Conservation (phyloP, 169 alveolate genomes). For the Plasmodium relictum region DNA sequence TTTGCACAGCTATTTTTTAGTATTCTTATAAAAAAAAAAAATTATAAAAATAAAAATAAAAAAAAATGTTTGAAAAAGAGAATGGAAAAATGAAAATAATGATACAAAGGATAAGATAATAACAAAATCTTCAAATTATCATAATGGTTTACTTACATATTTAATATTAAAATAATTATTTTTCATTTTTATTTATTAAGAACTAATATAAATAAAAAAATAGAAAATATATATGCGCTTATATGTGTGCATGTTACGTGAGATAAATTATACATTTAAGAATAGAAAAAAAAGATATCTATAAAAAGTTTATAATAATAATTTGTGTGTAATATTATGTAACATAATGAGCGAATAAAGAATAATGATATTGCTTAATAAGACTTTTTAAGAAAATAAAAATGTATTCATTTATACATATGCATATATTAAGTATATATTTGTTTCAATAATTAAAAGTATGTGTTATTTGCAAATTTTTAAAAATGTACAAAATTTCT, state of each 20-base stretch:
- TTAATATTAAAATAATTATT: neutral
- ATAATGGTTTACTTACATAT: neutral
- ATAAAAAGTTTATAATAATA: too few species aligned
- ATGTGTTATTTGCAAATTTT: too few species aligned
- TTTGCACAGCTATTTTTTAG: slow-evolving; percentile 5
- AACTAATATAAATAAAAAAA: neutral
- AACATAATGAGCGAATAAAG: neutral
- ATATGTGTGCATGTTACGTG: slow-evolving; percentile 7
- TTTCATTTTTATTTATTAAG: neutral
- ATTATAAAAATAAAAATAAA: neutral
- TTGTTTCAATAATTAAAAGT: too few species aligned
- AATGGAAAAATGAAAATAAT: neutral
- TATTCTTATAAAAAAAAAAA: neutral
- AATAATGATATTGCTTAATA: too few species aligned
- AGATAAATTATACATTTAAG: neutral
- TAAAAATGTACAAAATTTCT: too few species aligned
- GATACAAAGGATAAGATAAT: neutral
- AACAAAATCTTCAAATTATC: too few species aligned
- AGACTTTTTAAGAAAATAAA: too few species aligned
- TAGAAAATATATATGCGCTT: neutral
- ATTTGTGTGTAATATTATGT: neutral
- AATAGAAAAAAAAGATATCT: too few species aligned
- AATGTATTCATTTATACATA: too few species aligned
- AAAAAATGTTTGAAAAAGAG: neutral
- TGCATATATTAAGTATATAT: too few species aligned